A percentile compares a stretch with the other conserved stretches of the same genome.
phyloP scores from a whole-genome alignment of 208 protist species.

The Crithidia fasciculata region DNA sequence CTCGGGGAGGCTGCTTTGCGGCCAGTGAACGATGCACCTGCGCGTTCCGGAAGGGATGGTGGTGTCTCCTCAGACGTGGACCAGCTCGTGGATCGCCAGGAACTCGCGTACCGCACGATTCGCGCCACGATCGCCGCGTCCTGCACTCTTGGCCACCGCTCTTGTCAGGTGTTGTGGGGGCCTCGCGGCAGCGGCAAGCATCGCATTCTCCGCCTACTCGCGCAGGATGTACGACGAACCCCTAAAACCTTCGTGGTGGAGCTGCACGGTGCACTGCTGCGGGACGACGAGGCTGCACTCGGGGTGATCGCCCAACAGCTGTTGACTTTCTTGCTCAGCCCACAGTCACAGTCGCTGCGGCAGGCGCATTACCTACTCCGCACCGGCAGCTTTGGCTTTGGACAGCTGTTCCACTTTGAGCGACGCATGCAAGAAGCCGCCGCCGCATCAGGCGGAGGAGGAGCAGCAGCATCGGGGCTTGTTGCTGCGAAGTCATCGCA shows the following conservation, averaged over 20 bases:
- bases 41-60: too few relatives aligned
- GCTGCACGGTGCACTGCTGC: conserved; percentile 71
- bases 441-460: conserved; percentile 7
- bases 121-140: conserved; percentile 76
- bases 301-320: conserved; percentile 73
- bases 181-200: conserved; percentile 75
- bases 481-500: neutral
- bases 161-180: conserved; percentile 81
- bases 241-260: conserved; percentile 64
- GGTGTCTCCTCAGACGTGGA: neutral
- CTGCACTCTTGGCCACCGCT: conserved; percentile 72
- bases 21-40: too few relatives aligned
- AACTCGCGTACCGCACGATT: conserved; percentile 64
- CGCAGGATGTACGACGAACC: conserved; percentile 55
- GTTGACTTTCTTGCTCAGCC: conserved; percentile 59
- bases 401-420: conserved; percentile 72
- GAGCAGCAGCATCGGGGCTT: neutral
- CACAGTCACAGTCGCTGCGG: conserved; percentile 54
- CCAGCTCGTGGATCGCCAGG: conserved; percentile 37
- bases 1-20: conserved; percentile 26
- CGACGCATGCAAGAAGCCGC: conserved; percentile 29
- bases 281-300: conserved; percentile 67
- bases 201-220: conserved; percentile 70
- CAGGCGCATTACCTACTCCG: conserved; percentile 57
- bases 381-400: conserved; percentile 80